These are phyloP conservation scores for Coniosporium tulheliwenetii DNA, from an alignment of 2,329 filamentous ascomycete species.

Conservation along the genomic window DNA sequence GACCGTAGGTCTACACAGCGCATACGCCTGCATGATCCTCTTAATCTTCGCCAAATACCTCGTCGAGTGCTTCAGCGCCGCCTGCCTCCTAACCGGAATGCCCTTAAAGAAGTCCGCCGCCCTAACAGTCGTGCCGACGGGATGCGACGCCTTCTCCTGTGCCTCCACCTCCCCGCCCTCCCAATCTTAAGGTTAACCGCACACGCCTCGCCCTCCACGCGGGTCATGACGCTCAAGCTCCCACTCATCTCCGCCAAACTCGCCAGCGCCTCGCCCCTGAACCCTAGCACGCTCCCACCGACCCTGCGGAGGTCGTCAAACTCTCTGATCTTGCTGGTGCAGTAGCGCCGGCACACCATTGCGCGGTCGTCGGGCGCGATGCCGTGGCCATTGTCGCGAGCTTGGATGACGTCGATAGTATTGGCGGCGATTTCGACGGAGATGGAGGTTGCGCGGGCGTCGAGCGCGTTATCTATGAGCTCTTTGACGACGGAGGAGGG, in stretches of 20 bases:
- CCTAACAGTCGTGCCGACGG: conserved; percentile 54
- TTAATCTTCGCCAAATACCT: conserved; percentile 44
- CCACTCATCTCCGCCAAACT: conserved; percentile 45
- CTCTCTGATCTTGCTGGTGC: conserved; percentile 58
- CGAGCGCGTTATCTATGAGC: conserved; percentile 61
- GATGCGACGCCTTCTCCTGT: conserved; percentile 33
- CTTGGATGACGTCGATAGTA: conserved; percentile 52
- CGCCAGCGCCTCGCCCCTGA: conserved; percentile 59
- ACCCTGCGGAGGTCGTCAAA: conserved; percentile 45
- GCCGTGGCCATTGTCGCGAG: conserved; percentile 60
- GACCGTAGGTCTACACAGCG: conserved; percentile 47
- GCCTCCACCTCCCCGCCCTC: conserved; percentile 27
- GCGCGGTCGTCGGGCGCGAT: conserved; percentile 47
- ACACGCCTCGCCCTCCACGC: conserved; percentile 43
- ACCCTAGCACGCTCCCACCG: conserved; percentile 50
- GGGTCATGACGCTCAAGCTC: conserved; percentile 44
- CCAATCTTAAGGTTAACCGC: conserved; percentile 38
- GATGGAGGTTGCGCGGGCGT: conserved; percentile 51
- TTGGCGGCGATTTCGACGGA: conserved; percentile 49
- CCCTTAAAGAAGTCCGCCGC: conserved; percentile 42
- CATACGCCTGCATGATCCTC: conserved; percentile 46
- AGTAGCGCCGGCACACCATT: conserved; percentile 46
- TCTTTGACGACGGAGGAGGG: conserved; percentile 55
- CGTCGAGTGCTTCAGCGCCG: conserved; percentile 38
- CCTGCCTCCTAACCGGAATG: conserved; percentile 48